A percentile compares a stretch with the other conserved stretches of the same genome.
phyloP scores from a whole-genome alignment of 179 eudicot genomes.

The Heliamphora pulchella region DNA sequence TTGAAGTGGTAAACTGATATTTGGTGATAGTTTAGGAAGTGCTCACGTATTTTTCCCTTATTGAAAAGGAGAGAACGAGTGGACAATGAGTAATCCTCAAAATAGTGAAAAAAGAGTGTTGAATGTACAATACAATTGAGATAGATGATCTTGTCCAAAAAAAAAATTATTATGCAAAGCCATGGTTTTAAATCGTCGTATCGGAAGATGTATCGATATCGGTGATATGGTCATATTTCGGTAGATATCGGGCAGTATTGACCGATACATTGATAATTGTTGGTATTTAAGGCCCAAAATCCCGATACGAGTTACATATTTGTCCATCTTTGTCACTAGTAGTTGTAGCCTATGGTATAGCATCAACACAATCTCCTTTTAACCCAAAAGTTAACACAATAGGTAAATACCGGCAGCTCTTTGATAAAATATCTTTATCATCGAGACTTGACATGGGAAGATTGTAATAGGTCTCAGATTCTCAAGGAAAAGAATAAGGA shows the following conservation, averaged over 20 bases:
- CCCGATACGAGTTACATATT: too few relatives aligned
- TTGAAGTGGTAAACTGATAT: too few relatives aligned
- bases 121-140: neutral
- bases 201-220: too few relatives aligned
- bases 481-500: neutral
- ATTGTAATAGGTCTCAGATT: neutral
- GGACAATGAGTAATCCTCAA: neutral
- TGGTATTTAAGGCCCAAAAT: too few relatives aligned
- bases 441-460: neutral
- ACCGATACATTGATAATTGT: too few relatives aligned
- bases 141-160: neutral
- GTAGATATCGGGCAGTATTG: too few relatives aligned
- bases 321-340: too few relatives aligned
- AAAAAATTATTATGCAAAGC: too few relatives aligned
- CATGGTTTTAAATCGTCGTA: too few relatives aligned
- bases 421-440: neutral
- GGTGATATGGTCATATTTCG: too few relatives aligned
- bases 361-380: neutral
- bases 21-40: too few relatives aligned
- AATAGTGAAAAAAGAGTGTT: neutral
- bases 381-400: neutral
- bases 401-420: neutral
- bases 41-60: too few relatives aligned
- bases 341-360: neutral
- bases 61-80: neutral